Evolutionary conservation across 768 basidiomycete genomes (phyloP).

Genomic region (Russula compacta): DNA sequence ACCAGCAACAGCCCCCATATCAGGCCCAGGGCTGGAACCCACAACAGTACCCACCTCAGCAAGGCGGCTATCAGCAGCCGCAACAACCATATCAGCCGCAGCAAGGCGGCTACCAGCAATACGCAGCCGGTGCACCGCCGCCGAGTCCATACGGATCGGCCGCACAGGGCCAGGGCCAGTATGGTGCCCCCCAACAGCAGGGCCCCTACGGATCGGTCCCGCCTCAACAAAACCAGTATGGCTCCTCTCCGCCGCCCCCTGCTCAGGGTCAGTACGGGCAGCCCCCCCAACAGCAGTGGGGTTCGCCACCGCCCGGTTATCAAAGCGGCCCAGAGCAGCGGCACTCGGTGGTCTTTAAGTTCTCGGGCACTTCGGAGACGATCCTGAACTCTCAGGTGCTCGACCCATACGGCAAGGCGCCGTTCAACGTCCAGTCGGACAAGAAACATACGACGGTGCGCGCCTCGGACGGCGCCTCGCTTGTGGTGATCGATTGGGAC

Average conservation of each 20-base stretch:
- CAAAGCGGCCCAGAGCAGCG: not conserved
- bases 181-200: not conserved
- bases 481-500: constrained; percentile 13
- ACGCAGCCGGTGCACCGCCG: not conserved
- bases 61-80: not conserved
- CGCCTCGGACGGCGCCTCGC: not conserved
- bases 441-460: constrained; percentile 4
- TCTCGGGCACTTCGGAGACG: not conserved
- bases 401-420: constrained; percentile 6
- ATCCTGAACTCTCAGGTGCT: constrained; percentile 5
- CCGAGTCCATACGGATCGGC: not conserved
- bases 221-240: too few species aligned
- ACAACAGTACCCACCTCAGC: not conserved
- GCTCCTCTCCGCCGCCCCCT: not conserved
- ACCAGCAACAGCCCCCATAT: not conserved
- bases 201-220: too few species aligned
- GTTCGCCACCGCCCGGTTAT: not conserved
- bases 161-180: not conserved
- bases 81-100: not conserved
- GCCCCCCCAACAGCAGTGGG: not conserved
- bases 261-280: not conserved
- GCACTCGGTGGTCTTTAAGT: not conserved
- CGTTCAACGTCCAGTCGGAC: constrained; percentile 10
- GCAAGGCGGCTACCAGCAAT: not conserved
- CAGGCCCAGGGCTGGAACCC: not conserved